phyloP scores from a whole-genome alignment of 208 protist species.

The Endotrypanum monterogeii region DNA sequence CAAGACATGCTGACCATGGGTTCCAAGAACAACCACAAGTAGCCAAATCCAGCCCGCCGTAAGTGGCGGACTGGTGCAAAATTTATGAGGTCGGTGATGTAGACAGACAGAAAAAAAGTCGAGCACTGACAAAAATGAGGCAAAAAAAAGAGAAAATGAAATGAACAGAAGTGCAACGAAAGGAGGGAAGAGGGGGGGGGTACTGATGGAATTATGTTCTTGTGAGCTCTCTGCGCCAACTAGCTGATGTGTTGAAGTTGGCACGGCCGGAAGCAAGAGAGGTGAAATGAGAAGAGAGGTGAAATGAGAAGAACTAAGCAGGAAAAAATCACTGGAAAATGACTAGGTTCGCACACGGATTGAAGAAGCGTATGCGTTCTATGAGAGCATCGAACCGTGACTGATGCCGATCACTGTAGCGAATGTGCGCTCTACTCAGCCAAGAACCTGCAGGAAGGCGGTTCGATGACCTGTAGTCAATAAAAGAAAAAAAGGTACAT shows the following conservation, averaged over 20 bases:
- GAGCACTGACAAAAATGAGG: background rate
- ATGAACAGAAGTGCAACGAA: background rate
- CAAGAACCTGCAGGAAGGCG: background rate
- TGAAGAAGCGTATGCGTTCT: background rate
- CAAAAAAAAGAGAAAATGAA: slow-evolving; percentile 11
- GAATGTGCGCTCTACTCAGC: background rate
- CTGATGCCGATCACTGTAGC: background rate
- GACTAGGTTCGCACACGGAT: background rate
- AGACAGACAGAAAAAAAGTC: slow-evolving; percentile 1
- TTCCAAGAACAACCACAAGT: background rate
- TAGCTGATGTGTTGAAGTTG: background rate
- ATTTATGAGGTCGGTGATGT: background rate
- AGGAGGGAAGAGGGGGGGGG: slow-evolving; percentile 1
- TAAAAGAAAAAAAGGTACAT: background rate
- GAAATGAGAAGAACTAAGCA: background rate
- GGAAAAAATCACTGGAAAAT: background rate
- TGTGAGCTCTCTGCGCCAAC: background rate
- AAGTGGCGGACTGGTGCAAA: background rate
- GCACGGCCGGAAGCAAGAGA: background rate
- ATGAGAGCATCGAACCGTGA: background rate
- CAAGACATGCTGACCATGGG: background rate
- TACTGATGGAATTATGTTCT: slow-evolving; percentile 29
- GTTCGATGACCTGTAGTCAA: background rate
- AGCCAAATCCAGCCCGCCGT: background rate
- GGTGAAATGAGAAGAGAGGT: background rate